Conservation (phyloP, 768 basidiomycete genomes). For the Tubosaeta sp. region DNA sequence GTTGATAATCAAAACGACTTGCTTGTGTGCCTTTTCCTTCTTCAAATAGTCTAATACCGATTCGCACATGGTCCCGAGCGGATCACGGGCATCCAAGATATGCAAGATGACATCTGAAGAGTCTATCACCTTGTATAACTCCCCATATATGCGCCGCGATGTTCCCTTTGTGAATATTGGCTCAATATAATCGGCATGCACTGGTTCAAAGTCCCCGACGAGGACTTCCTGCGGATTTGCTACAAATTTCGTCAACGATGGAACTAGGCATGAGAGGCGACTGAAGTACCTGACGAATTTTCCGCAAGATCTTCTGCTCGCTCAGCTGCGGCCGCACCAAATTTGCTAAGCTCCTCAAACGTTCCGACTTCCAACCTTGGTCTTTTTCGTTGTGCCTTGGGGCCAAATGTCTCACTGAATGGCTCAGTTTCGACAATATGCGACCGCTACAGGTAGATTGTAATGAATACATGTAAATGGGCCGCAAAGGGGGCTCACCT, state of each 20-base stretch:
- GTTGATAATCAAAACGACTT: conserved; percentile 94
- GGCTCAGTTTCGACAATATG: conserved; percentile 97
- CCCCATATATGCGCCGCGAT: conserved; percentile 92
- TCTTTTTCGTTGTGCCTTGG: conserved; percentile 90
- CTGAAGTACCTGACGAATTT: conserved; percentile 41
- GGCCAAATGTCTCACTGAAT: conserved; percentile 91
- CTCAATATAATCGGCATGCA: conserved; percentile 78
- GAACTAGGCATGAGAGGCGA: not conserved
- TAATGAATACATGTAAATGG: not conserved
- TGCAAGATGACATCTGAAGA: conserved; percentile 97
- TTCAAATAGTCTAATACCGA: conserved; percentile 88
- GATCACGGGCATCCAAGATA: conserved; percentile 93
- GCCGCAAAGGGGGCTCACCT: conserved; percentile 42
- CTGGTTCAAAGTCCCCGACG: conserved; percentile 43
- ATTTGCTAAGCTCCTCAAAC: conserved; percentile 83
- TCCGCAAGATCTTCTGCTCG: conserved; percentile 35
- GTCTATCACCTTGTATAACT: conserved; percentile 98
- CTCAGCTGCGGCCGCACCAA: conserved; percentile 54
- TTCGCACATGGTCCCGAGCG: conserved; percentile 91
- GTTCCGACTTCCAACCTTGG: conserved; percentile 84
- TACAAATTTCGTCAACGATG: conserved; percentile 4
- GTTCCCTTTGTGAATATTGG: conserved; percentile 96
- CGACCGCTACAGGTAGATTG: conserved; percentile 53
- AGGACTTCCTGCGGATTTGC: conserved; percentile 10
- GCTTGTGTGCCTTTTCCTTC: conserved; percentile 97